Base-by-base conservation (phyloP, 164 flowering plant species). In the Euptelea pleiosperma region DNA sequence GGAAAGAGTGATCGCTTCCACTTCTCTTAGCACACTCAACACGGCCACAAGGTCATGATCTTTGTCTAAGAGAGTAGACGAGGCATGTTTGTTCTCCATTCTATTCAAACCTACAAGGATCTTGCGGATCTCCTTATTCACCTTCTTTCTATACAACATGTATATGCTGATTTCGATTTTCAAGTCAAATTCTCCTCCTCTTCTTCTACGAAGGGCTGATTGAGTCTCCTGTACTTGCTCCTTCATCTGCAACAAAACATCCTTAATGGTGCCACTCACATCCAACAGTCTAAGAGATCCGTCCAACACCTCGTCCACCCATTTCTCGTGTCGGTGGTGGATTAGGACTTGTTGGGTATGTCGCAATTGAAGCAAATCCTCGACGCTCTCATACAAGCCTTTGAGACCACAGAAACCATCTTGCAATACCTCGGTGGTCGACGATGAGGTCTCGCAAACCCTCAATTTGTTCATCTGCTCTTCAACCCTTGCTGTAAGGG, bases 271-370 rank as follows among this genome's bases (percentile, higher is more conserved):
- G 18, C 70, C 19, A 39, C 55, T 26, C 35, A 47, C 47, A 31
- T 60, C 70, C 49, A 47, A 28, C n/a, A 66, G 18, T 49, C 34
- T 46, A 6, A 66, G 64, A 46, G 70, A 66, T 9, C 55, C 64
- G 10, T 66, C 55, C 55, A 59, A 46, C 35, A 60, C 33, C 60
- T 60, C 57, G 1, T 60, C 70, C 15, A 60, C 49, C 51, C 42
- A 66, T 35, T 45, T 54, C 12, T 53, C 44, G n/a, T 54, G 39
- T 29, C 35, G 37, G 14, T 55, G 28, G 2, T 47, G 53, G 34
- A 36, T 26, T 15, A 66, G 49, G 26, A 55, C 30, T 60, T 48
- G 64, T 45, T 39, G 60, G 10, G 55, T 60, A 40, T 53, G 42
- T 36, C 60, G 54, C 11, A 48, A 54, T 26, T 46, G 60, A 30